Base-by-base conservation (phyloP, 192 early-diverging fungal species). In the Radiomyces spectabilis region DNA sequence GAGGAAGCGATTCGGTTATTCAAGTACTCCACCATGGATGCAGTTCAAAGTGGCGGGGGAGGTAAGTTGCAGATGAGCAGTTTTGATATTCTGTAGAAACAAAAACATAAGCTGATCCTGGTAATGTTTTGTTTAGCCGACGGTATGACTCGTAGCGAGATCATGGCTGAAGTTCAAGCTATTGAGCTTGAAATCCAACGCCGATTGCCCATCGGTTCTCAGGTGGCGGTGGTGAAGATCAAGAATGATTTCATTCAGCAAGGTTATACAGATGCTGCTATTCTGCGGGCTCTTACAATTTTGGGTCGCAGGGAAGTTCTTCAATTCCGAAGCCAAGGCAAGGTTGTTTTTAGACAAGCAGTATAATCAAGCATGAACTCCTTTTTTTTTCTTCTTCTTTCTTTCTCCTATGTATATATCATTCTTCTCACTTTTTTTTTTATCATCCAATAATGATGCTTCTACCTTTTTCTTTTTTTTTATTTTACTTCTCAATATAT, bases 1-100 rank as follows among this genome's bases (percentile, higher is more conserved):
- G 91, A 94, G 57, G 95, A 99, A 68, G 97, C 97, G 9, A 92
- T 99, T 37, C 87, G 94, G 21, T 69, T 99, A 51, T 99, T 99
- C 83, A 92, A 96, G 71, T 83, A 81, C 55, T 96, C 95, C 5
- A 99, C 97, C 22, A 94, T 99, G 86, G 89, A 92, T 51, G 97
- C 97, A 19, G 89, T 97, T 37, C 85, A 95, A 59, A 81, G 85
- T 30, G 93, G 93, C 29, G 81, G 86, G n/a, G n/a, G n/a, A 54
- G 82, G 85, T 90, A 69, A 55, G 55, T 41, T 39, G 1, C 32
- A 12, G 30, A 44, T 10, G 43, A 0, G 15, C 13, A 26, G 1
- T 0, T 29, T n/a, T 32, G 22, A 4, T 27, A 45, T 25, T 35
- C 31, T 9, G 31, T 35, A 42, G n/a, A 29, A 18, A 18, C 31